Evolutionary conservation across 2,329 filamentous ascomycete species (phyloP).

Genomic region (Colletotrichum melonis): DNA sequence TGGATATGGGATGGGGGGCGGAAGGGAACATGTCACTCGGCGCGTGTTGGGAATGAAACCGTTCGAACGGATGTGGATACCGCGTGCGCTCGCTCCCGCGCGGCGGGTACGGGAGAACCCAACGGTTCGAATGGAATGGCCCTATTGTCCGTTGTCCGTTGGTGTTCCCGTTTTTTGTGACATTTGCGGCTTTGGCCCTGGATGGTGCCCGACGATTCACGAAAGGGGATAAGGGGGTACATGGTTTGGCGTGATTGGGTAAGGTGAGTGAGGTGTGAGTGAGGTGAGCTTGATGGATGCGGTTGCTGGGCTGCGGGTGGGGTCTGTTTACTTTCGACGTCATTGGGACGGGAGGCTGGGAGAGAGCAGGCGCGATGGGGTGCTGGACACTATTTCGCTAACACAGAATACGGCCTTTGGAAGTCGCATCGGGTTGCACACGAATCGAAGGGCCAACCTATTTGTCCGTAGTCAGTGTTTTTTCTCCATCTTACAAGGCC

Average conservation of each 20-base stretch:
- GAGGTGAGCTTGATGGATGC: no score
- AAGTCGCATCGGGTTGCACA: not conserved
- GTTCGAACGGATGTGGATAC: not conserved
- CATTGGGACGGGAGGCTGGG: slow-evolving; percentile 37
- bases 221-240: slow-evolving; percentile 1
- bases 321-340: slow-evolving; percentile 48
- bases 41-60: not conserved
- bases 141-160: not conserved
- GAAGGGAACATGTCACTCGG: not conserved
- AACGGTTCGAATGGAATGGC: not conserved
- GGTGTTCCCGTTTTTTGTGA: not conserved
- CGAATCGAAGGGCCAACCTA: not conserved
- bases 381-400: not conserved
- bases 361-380: not conserved
- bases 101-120: not conserved
- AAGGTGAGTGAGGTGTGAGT: slow-evolving; percentile 33
- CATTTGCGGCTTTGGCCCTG: not conserved
- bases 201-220: slow-evolving; percentile 1
- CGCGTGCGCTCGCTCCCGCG: not conserved
- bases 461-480: not conserved
- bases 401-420: no score
- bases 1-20: not conserved
- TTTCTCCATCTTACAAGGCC: not conserved
- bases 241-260: slow-evolving; percentile 32
- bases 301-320: slow-evolving; percentile 40